Evolutionary conservation across 768 basidiomycete genomes (phyloP), one percentile per base, ranked within the genome.

Genomic region (Zangia roseola): DNA sequence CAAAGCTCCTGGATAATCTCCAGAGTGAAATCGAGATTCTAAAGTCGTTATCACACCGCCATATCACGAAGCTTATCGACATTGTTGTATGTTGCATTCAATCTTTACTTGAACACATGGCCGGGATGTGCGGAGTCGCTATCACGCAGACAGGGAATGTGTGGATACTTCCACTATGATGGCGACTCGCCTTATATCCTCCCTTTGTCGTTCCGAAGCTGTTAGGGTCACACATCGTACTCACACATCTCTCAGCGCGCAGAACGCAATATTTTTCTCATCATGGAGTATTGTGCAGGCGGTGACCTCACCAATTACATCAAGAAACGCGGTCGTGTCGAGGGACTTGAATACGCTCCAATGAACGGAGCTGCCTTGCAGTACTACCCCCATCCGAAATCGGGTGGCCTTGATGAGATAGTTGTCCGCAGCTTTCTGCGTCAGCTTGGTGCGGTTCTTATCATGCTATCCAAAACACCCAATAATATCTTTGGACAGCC

Each of bases 1-100:
- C 89, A 13, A 99, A 97, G 71, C 80, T 97, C 16, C 84, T 97
- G 49, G 94, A 98, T 73, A 98, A 97, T 64, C 81, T 98, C n/a
- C 93, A 97, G 67, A 90, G 89, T 59, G 97, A 99, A 76, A 97
- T 98, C 50, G 85, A 92, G 54, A 97, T 99, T 54, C 82, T 98
- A 60, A 98, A 97, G 74, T 84, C 86, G 1, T 80, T 97, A 43
- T 89, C 86, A 5, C 94, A 99, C 69, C 76, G 89, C 36, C 93
- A 98, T 71, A 90, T 99, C 44, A 97, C 97, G 8, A 84, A 84
- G 56, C 75, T 99, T 23, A 83, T 94, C 45, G 93, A 97, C 65
- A 94, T 97, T 55, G 84, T 97, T 53, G 94, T 97, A 66, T 54
- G 78, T 69, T 17, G 40, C 37, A 43, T 49, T 45, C 45, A 28